These are phyloP conservation scores for Suillus americanus DNA, from an alignment of 768 basidiomycete species.

Conservation along the genomic window DNA sequence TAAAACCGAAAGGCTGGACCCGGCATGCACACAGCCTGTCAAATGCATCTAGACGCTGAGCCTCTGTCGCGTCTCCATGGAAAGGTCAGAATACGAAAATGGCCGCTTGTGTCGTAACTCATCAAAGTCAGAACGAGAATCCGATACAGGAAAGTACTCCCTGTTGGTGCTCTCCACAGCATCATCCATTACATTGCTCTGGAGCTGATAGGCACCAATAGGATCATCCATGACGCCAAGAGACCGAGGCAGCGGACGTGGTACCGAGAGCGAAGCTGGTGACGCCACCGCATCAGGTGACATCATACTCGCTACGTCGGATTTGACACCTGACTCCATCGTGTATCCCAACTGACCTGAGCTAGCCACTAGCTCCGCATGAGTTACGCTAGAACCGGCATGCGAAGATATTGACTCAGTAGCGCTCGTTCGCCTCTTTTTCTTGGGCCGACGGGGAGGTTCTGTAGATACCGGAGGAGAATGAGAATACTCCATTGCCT, in stretches of 20 bases:
- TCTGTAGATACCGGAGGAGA: conserved; percentile 32
- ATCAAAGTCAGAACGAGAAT: conserved; percentile 36
- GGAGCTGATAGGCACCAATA: conserved; percentile 26
- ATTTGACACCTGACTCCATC: conserved; percentile 31
- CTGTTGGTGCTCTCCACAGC: neutral
- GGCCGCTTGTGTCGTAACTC: conserved; percentile 22
- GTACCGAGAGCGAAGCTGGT: conserved; percentile 26
- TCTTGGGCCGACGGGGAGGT: conserved; percentile 33
- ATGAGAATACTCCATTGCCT: conserved; percentile 39
- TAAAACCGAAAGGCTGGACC: neutral
- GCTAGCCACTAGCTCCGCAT: neutral
- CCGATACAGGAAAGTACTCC: conserved; percentile 36
- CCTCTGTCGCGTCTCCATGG: conserved; percentile 8
- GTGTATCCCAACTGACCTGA: conserved; percentile 6
- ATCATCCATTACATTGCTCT: neutral
- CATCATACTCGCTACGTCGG: conserved; percentile 31
- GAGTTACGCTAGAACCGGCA: conserved; percentile 24
- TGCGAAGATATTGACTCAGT: conserved; percentile 36
- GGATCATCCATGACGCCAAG: conserved; percentile 19
- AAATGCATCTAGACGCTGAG: conserved; percentile 1
- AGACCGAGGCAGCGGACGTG: conserved; percentile 28
- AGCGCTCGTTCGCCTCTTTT: conserved; percentile 36
- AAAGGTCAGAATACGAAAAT: conserved; percentile 13
- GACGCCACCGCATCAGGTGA: conserved; percentile 35
- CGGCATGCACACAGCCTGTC: neutral